Evolutionary conservation across 2,329 filamentous ascomycete species (phyloP).

Genomic region (Alternaria sp.): DNA sequence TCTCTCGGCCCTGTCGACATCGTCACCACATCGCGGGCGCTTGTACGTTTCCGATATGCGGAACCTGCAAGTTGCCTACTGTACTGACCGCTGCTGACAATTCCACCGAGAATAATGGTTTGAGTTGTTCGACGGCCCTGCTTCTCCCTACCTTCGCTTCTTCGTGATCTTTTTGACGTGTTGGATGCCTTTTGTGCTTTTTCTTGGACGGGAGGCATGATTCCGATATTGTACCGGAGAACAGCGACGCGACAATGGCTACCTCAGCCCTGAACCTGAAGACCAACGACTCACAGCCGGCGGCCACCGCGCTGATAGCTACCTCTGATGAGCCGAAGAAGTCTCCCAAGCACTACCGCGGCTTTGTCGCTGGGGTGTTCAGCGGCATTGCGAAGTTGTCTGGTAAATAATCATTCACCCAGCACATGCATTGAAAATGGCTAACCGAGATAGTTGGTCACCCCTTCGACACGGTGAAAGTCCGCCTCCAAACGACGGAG

Average conservation of each 20-base stretch:
- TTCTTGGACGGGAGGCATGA: slow-evolving; percentile 28
- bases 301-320: slow-evolving; percentile 32
- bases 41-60: slow-evolving; percentile 38
- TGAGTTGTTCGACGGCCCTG: not conserved
- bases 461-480: slow-evolving; percentile 95
- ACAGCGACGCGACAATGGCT: slow-evolving; percentile 38
- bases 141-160: not conserved
- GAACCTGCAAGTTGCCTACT: not conserved
- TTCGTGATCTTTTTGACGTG: not conserved
- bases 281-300: slow-evolving; percentile 29
- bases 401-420: slow-evolving; percentile 59
- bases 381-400: slow-evolving; percentile 89
- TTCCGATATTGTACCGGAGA: slow-evolving; percentile 9
- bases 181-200: not conserved
- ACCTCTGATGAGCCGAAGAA: slow-evolving; percentile 35
- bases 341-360: slow-evolving; percentile 74
- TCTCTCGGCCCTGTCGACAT: slow-evolving; percentile 35
- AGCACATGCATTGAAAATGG: not conserved
- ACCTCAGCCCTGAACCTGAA: slow-evolving; percentile 45
- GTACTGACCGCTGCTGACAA: not conserved
- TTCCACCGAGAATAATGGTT: not conserved
- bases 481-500: slow-evolving; percentile 87
- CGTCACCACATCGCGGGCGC: slow-evolving; percentile 44
- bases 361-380: slow-evolving; percentile 97
- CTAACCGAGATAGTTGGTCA: slow-evolving; percentile 59